Evolutionary conservation across 2,329 filamentous ascomycete species (phyloP).

Genomic region (Clarireedia hainanense): DNA sequence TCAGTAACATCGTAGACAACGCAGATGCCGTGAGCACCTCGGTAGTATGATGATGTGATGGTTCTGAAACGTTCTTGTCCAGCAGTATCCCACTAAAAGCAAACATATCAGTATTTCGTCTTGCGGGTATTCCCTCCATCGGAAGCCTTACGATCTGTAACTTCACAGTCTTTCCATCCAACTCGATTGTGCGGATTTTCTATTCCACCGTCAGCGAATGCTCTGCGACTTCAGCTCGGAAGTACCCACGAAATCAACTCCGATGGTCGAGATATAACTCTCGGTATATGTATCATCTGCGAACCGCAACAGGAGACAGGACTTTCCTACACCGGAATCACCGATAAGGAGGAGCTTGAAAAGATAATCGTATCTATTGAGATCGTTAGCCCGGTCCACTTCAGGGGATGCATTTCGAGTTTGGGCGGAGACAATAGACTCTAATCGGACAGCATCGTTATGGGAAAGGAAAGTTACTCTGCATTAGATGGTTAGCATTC

Average conservation of each 20-base stretch:
- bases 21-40: slow-evolving; percentile 97
- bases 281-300: slow-evolving; percentile 99
- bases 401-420: slow-evolving; percentile 9
- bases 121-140: neutral
- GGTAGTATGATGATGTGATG: slow-evolving; percentile 99
- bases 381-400: slow-evolving; percentile 13
- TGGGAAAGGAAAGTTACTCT: neutral
- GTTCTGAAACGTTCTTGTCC: slow-evolving; percentile 99
- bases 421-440: neutral
- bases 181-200: slow-evolving; percentile 99
- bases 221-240: neutral
- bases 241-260: slow-evolving; percentile 88
- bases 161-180: slow-evolving; percentile 99
- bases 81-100: slow-evolving; percentile 87
- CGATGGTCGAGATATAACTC: slow-evolving; percentile 99
- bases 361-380: slow-evolving; percentile 94
- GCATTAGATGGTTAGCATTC: slow-evolving; percentile 1
- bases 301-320: slow-evolving; percentile 93
- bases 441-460: slow-evolving; percentile 3
- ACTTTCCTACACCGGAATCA: slow-evolving; percentile 99
- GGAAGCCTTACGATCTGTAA: slow-evolving; percentile 79
- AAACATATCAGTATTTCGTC: slow-evolving; percentile 25
- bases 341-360: slow-evolving; percentile 99
- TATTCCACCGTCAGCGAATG: slow-evolving; percentile 36
- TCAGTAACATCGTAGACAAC: slow-evolving; percentile 99